A percentile compares a stretch with the other conserved stretches of the same genome.
These are phyloP conservation scores for Pugionium dolabratum DNA, from an alignment of 345 rosid genomes.

Conservation along the genomic window DNA sequence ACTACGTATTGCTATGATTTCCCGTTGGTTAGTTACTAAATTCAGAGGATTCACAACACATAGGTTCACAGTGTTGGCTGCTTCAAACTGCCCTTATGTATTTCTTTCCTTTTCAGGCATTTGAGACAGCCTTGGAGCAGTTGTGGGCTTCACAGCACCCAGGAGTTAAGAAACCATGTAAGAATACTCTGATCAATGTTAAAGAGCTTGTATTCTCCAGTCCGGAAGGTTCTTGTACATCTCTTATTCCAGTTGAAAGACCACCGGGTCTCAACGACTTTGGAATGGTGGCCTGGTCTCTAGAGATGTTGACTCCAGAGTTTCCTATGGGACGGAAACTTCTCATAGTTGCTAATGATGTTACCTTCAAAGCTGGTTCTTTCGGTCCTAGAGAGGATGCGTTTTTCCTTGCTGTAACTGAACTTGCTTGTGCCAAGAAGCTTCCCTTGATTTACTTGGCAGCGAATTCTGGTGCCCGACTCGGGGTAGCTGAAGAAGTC, in stretches of 20 bases:
- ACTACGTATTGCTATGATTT: constrained; percentile 99
- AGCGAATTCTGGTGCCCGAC: constrained; percentile 97
- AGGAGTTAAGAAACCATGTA: constrained; percentile 50
- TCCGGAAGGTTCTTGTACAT: constrained; percentile 59
- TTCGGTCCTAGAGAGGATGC: constrained; percentile 99
- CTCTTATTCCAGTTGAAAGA: constrained; percentile 63
- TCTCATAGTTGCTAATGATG: constrained; percentile 83
- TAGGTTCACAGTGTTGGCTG: background rate
- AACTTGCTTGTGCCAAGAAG: constrained; percentile 86
- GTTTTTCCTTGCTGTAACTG: constrained; percentile 89
- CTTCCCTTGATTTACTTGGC: constrained; percentile 95
- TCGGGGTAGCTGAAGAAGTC: constrained; percentile 97
- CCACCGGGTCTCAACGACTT: constrained; percentile 78
- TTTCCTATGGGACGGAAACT: constrained; percentile 91
- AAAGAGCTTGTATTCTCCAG: constrained; percentile 83
- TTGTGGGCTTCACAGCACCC: constrained; percentile 73
- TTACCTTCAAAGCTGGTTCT: constrained; percentile 96
- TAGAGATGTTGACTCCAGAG: constrained; percentile 93
- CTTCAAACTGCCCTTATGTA: constrained; percentile 11
- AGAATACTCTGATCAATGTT: constrained; percentile 54
- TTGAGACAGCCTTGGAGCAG: constrained; percentile 76
- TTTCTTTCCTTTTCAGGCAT: constrained; percentile 63
- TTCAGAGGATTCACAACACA: constrained; percentile 14
- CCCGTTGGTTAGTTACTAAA: constrained; percentile 69
- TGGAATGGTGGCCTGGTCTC: constrained; percentile 98